A percentile compares a stretch with the other conserved stretches of the same genome.
Evolutionary conservation across 306 rosid species (phyloP).

Genomic region (Canavalia gladiata): DNA sequence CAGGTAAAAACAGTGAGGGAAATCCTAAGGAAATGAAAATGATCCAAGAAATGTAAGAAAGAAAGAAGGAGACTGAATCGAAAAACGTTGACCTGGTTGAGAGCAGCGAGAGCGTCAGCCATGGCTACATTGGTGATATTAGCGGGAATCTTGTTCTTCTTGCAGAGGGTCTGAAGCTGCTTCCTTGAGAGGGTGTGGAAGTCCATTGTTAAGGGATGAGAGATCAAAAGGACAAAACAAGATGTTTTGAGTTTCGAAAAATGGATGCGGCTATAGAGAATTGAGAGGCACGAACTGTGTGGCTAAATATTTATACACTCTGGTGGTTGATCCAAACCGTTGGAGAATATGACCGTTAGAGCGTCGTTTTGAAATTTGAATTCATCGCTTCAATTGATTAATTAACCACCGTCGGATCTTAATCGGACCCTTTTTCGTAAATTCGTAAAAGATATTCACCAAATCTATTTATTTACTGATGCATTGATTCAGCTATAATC

Average conservation of each 20-base stretch:
- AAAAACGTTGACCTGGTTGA: constrained; percentile 54
- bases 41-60: neutral
- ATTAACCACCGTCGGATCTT: neutral
- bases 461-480: no score
- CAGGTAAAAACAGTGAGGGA: neutral
- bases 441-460: neutral
- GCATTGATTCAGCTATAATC: no score
- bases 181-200: constrained; percentile 80
- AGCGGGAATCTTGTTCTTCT: constrained; percentile 93
- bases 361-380: constrained; percentile 52
- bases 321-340: constrained; percentile 43
- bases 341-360: constrained; percentile 69
- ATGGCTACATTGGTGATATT: constrained; percentile 85
- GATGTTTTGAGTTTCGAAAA: constrained; percentile 52
- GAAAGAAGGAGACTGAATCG: no score
- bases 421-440: neutral
- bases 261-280: neutral
- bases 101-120: constrained; percentile 82
- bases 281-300: no score
- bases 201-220: constrained; percentile 59
- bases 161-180: constrained; percentile 86
- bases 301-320: constrained; percentile 39
- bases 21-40: neutral
- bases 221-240: constrained; percentile 57
- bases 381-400: neutral